Evolutionary conservation across 2,329 filamentous ascomycete species (phyloP).

Genomic region (Myotisia sp.): DNA sequence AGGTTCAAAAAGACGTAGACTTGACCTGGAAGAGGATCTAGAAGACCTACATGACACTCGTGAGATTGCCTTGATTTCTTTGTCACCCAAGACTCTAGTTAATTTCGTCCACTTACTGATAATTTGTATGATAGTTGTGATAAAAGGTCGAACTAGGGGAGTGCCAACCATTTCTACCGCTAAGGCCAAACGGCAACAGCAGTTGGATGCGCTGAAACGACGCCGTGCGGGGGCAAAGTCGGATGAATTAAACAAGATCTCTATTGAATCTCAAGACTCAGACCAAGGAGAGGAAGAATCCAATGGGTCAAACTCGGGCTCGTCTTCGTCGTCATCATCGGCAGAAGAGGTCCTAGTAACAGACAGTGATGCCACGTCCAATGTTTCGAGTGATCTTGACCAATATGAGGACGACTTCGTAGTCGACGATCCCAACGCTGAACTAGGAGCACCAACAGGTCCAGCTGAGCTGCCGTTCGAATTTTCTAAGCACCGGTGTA

Average conservation of each 20-base stretch:
- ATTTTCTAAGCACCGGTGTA: conserved; percentile 52
- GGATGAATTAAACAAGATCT: background rate
- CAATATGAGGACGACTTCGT: conserved; percentile 52
- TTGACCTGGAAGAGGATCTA: conserved; percentile 34
- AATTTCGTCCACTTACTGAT: conserved; percentile 5
- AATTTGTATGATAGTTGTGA: conserved; percentile 19
- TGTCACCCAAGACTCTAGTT: background rate
- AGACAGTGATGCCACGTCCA: conserved; percentile 21
- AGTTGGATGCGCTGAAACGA: conserved; percentile 31
- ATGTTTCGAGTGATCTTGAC: conserved; percentile 33
- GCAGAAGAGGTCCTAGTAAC: conserved; percentile 12
- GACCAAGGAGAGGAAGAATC: conserved; percentile 5
- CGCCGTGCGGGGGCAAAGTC: conserved; percentile 29
- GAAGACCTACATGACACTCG: conserved; percentile 32
- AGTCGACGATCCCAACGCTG: conserved; percentile 42
- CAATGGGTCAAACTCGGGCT: background rate
- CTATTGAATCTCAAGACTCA: conserved; percentile 10
- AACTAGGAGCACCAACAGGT: conserved; percentile 41
- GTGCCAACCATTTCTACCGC: conserved; percentile 25
- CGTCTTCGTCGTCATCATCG: conserved; percentile 2
- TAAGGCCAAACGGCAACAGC: conserved; percentile 25
- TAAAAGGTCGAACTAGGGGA: conserved; percentile 29
- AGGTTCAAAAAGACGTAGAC: conserved; percentile 17
- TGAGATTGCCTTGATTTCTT: conserved; percentile 11
- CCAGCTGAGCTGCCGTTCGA: conserved; percentile 48